These are phyloP conservation scores for Yamadazyma philogaea DNA, from an alignment of 805 yeast genomes.

Conservation along the genomic window DNA sequence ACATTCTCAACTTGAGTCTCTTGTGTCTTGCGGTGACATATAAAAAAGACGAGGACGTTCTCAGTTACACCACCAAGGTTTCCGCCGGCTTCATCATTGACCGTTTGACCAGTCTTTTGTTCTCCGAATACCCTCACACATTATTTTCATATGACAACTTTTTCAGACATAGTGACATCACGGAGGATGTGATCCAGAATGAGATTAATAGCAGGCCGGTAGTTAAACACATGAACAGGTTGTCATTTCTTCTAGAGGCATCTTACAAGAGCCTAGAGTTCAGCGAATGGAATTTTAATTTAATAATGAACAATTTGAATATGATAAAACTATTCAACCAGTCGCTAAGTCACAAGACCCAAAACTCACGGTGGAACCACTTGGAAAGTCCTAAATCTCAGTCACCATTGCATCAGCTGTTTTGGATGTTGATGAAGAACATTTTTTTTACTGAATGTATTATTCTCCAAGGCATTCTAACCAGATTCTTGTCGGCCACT, in stretches of 20 bases:
- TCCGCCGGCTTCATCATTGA: constrained; percentile 19
- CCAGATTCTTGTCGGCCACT: constrained; percentile 28
- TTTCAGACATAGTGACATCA: constrained; percentile 3
- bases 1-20: constrained; percentile 29
- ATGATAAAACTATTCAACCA: constrained; percentile 31
- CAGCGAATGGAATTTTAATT: constrained; percentile 14
- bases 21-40: constrained; percentile 27
- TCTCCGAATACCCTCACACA: constrained; percentile 13
- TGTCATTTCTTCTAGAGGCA: constrained; percentile 45
- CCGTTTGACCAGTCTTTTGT: constrained; percentile 20
- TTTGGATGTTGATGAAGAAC: constrained; percentile 40
- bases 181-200: background rate
- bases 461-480: constrained; percentile 48
- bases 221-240: constrained; percentile 45
- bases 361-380: constrained; percentile 11
- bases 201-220: constrained; percentile 32
- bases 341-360: constrained; percentile 15
- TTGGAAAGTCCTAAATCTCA: background rate
- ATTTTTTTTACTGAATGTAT: constrained; percentile 48
- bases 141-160: constrained; percentile 18
- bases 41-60: constrained; percentile 4
- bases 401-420: constrained; percentile 16
- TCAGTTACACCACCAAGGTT: constrained; percentile 16
- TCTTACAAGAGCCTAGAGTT: constrained; percentile 21
- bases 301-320: constrained; percentile 19